Evolutionary conservation across 2,329 filamentous ascomycete genomes (phyloP), one percentile per base, ranked within the genome.

Genomic region (Fusarium dimerum): DNA sequence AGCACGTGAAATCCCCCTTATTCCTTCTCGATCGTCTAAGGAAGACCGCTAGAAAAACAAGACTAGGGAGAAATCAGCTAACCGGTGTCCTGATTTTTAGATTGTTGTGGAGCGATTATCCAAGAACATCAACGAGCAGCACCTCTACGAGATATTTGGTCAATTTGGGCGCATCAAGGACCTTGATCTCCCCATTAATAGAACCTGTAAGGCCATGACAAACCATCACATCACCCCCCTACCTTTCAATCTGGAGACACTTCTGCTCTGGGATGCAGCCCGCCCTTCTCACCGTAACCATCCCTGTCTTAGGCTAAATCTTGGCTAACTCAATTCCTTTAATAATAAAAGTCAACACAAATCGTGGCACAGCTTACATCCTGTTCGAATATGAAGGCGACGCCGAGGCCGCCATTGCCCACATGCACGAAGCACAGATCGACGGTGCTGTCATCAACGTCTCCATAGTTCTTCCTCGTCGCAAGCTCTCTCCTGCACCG

Each of bases 391-490:
- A 88, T 60, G 84, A 92, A 59, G 78, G 83, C 45, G 88, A 93
- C 58, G 93, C 94, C 20, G 91, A 97, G 73, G 80, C 85, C 13
- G 94, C 94, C 29, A 95, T 97, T 63, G 85, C 92, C 16, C 90
- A 96, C 69, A 97, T 99, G 94, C 94, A 99, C 72, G 94, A 99
- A 75, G 91, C 90, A n/a, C 90, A 96, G 67, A 76, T 96, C 29
- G 92, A 97, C 71, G 92, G 92, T 47, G 84, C 87, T 18, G 79
- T 85, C 39, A 86, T 97, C 66, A 88, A 88, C 66, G 92, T 97
- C 45, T 94, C 90, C 42, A 94, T 97, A 60, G 90, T 96, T 26
- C 78, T 96, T 36, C 91, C 91, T 1, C 84, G 89, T 45, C 86
- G 89, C 65, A 90, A 91, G 63, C 90, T 96, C 66, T 92, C 90